These are phyloP conservation scores for Auricularia sp. DNA, from an alignment of 768 basidiomycete species.

Conservation along the genomic window DNA sequence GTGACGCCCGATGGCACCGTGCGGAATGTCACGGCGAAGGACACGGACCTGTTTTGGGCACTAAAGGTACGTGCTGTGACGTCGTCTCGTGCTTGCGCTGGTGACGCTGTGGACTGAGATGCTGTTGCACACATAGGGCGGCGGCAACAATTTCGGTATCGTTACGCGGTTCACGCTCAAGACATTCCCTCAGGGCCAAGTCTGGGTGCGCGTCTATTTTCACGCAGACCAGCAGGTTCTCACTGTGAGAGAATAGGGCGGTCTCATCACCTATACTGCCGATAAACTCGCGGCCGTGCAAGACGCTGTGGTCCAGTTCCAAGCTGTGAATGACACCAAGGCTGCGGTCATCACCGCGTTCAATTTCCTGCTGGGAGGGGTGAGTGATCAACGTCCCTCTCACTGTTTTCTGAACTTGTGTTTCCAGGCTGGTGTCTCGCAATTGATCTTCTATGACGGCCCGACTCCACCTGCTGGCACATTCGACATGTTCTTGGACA, in stretches of 20 bases:
- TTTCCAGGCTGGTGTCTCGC: constrained; percentile 14
- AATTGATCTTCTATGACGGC: constrained; percentile 49
- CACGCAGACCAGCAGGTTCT: too few species aligned
- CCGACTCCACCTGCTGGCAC: constrained; percentile 40
- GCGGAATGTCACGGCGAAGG: constrained; percentile 20
- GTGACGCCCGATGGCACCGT: constrained; percentile 46
- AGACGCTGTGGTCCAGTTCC: constrained; percentile 33
- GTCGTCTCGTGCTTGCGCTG: not conserved
- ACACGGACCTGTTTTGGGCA: constrained; percentile 35
- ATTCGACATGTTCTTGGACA: constrained; percentile 42
- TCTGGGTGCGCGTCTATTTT: constrained; percentile 42
- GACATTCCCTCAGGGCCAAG: constrained; percentile 42
- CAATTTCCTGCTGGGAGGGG: constrained; percentile 26
- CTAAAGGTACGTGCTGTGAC: constrained; percentile 26
- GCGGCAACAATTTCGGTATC: constrained; percentile 57
- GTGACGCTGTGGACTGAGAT: not conserved
- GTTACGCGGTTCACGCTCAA: constrained; percentile 49
- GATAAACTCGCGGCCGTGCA: constrained; percentile 15
- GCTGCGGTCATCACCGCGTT: constrained; percentile 41
- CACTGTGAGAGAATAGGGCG: constrained; percentile 30
- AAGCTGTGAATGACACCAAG: constrained; percentile 39
- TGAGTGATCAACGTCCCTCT: constrained; percentile 14
- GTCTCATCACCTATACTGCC: constrained; percentile 27
- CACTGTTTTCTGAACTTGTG: not conserved
- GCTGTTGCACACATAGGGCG: constrained; percentile 33